Base-by-base conservation (phyloP, 2,329 filamentous ascomycete species). In the Xylaria sp. region DNA sequence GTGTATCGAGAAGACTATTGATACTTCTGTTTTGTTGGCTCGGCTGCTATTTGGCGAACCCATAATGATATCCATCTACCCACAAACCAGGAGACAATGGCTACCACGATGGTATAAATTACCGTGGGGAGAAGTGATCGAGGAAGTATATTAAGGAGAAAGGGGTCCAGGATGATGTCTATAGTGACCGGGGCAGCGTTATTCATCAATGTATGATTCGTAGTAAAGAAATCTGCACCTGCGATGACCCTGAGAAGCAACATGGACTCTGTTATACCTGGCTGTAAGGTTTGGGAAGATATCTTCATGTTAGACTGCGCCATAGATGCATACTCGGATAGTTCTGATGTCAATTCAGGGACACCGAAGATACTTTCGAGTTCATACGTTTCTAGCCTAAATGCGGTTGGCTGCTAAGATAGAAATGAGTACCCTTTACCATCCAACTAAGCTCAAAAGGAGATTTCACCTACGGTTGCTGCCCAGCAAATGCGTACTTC, bases 401-500 rank as follows among this genome's bases (percentile, higher is more conserved):
- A 97, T 27, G 86, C 82, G 0, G 94, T 97, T 53, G 95, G 95
- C 90, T 97, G 92, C 94, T 98, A 60, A 55, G 18, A 58, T 47
- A 60, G 66, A 40, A 47, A 63, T 67, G 40, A 67, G 63, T 70
- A 21, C 66, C 21, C 32, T 48, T 51, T 59, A 69, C 65, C 64
- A 40, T 61, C 44, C 57, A 65, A 42, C 51, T 61, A 73, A 71
- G 73, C 59, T 47, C 68, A 57, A 58, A 60, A 55, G 27, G 50
- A 60, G 61, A 51, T 6, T 55, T 62, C 37, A 86, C 92, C 81
- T 86, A 97, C 95, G 69, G 91, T 96, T 48, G 96, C 96, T 69
- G 93, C 86, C 94, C 95, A 99, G 82, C 95, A 98, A 68, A 98
- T 86, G 63, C 96, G 90, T 58, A 97, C 87, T 83, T 99, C 96